These are phyloP conservation scores for Pharus latifolius DNA, from an alignment of 176 grass and related monocot species.

Conservation along the genomic window DNA sequence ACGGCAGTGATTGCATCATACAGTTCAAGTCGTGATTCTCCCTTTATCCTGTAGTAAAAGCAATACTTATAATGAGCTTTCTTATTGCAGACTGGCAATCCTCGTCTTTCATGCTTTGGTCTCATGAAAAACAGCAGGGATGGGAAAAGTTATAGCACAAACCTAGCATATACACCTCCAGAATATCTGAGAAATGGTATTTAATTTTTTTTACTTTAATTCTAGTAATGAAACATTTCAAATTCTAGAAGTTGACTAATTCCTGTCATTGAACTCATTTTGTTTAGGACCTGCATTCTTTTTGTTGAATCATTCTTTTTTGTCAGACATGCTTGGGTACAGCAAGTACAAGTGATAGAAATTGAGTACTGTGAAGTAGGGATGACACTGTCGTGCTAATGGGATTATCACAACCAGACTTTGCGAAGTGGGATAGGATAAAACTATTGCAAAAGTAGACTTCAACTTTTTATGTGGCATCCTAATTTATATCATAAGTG, in stretches of 20 bases:
- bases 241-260: not conserved
- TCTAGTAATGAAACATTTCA: not conserved
- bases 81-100: slow-evolving; percentile 56
- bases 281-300: not conserved
- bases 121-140: slow-evolving; percentile 93
- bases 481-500: not conserved
- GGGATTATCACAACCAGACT: not conserved
- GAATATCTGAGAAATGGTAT: slow-evolving; percentile 92
- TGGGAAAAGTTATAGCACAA: slow-evolving; percentile 86
- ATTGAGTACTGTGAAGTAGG: too few relatives aligned
- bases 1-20: not conserved
- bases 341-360: not conserved
- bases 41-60: not conserved
- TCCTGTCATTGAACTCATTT: not conserved
- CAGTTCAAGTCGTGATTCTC: not conserved
- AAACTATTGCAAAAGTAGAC: not conserved
- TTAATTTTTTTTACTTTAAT: slow-evolving; percentile 2
- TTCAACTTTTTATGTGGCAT: not conserved
- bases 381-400: not conserved
- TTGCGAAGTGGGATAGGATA: not conserved
- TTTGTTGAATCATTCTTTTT: too few relatives aligned
- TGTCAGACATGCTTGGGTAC: too few relatives aligned
- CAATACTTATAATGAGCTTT: not conserved
- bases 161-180: slow-evolving; percentile 87
- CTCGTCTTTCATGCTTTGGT: slow-evolving; percentile 76